These are phyloP conservation scores for Trichoderma gracile DNA, from an alignment of 2,329 filamentous ascomycete species.

Conservation along the genomic window DNA sequence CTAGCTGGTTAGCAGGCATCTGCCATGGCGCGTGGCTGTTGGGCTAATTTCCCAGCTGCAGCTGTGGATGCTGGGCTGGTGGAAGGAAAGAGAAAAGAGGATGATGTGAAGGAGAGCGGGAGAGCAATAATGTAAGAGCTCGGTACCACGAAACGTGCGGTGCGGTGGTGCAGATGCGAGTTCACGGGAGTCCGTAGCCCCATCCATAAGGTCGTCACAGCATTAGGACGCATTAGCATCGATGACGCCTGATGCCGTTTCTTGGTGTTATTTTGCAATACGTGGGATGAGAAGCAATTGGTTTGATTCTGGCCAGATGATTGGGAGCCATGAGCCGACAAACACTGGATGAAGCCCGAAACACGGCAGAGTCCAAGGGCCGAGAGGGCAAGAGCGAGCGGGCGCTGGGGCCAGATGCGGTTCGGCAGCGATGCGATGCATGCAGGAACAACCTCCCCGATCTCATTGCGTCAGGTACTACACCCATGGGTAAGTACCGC, in stretches of 20 bases:
- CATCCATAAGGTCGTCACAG: too few species aligned
- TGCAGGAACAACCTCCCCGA: slow-evolving; percentile 27
- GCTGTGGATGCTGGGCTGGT: slow-evolving; percentile 25
- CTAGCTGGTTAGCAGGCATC: slow-evolving; percentile 21
- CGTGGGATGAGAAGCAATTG: not conserved
- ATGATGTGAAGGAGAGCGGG: not conserved
- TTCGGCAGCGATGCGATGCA: slow-evolving; percentile 27
- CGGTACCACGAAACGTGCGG: not conserved
- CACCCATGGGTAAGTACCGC: slow-evolving; percentile 14
- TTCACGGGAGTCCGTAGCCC: not conserved
- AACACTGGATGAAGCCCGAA: too few species aligned
- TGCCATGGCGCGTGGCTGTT: slow-evolving; percentile 23
- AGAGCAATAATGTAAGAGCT: too few species aligned
- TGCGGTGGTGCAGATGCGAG: not conserved
- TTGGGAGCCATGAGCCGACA: not conserved
- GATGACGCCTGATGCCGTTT: not conserved
- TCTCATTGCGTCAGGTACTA: slow-evolving; percentile 20
- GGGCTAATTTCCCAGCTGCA: slow-evolving; percentile 32
- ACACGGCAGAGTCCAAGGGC: not conserved
- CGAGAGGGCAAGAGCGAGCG: slow-evolving; percentile 8
- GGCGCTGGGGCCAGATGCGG: slow-evolving; percentile 17
- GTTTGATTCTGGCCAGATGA: too few species aligned
- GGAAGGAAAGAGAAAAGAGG: slow-evolving; percentile 21
- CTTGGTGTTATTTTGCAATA: not conserved
- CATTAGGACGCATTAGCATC: not conserved